Evolutionary conservation across 345 rosid genomes (phyloP).

Genomic region (Hypericum perforatum): DNA sequence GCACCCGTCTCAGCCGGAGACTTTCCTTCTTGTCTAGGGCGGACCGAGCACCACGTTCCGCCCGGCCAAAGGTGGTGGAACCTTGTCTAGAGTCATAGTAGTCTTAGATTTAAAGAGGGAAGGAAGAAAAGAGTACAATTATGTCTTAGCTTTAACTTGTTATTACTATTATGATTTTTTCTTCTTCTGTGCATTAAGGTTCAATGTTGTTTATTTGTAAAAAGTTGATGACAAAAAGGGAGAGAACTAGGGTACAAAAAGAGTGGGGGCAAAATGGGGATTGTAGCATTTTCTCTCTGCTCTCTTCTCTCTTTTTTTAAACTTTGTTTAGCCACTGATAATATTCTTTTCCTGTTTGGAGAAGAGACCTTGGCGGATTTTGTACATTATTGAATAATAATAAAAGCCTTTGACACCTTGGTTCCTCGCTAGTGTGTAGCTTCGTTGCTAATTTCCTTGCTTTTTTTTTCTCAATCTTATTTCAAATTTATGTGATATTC

Average conservation of each 20-base stretch:
- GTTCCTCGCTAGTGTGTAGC: background rate
- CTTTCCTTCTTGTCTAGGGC: constrained; percentile 42
- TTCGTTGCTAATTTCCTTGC: too few relatives aligned
- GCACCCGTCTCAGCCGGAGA: constrained; percentile 20
- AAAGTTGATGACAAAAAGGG: too few relatives aligned
- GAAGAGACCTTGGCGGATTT: constrained; percentile 11
- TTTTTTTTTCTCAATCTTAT: too few relatives aligned
- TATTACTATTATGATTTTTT: too few relatives aligned
- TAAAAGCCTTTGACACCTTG: constrained; percentile 4
- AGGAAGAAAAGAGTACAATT: too few relatives aligned
- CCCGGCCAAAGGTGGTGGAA: constrained; percentile 6
- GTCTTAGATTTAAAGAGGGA: background rate
- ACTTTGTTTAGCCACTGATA: too few relatives aligned
- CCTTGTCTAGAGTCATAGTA: constrained; percentile 5
- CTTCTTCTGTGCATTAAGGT: too few relatives aligned
- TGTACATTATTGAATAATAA: constrained; percentile 32
- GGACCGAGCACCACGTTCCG: background rate
- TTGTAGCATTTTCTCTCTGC: constrained; percentile 17
- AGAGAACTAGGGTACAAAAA: too few relatives aligned
- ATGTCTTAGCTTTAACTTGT: too few relatives aligned
- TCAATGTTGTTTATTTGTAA: too few relatives aligned
- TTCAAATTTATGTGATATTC: too few relatives aligned
- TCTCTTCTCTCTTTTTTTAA: background rate
- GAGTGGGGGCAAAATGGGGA: constrained; percentile 14
- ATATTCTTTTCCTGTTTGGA: constrained; percentile 18